Base-by-base conservation (phyloP, 2,329 filamentous ascomycete species). In the Fonsecaea erecta region DNA sequence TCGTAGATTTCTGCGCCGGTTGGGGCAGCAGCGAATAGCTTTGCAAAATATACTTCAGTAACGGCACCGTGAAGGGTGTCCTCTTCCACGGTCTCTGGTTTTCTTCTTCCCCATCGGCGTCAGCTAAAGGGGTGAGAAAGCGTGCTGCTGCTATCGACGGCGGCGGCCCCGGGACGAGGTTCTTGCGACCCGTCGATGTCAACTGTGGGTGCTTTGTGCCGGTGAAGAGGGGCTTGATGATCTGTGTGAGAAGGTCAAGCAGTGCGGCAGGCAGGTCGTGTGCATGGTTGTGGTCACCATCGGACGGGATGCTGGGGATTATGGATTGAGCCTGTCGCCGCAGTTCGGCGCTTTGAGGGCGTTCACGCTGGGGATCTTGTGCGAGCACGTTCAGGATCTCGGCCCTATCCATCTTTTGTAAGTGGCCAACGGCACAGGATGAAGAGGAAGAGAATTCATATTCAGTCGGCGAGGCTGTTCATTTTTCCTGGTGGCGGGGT, bases 171-270 rank as follows among this genome's bases (percentile, higher is more conserved):
- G 78, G 76, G 62, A 81, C 76, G 52, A 79, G 73, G 58, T 79
- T 78, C 71, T 81, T 81, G 40, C 80, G 77, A 11, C 79, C 80
- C 16, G 76, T 75, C 11, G 75, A 72, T 3, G 80, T 81, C 57
- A 82, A 77, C 1, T 77, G 74, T 4, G 77, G 75, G 60, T 78
- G 80, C 58, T 75, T 78, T 5, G 75, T 75, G 52, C 75, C 77
- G 5, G 75, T 76, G 61, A 82, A 82, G 11, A 80, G 71, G 7
- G 79, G 78, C 35, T 76, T 77, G 62, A 81, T 75, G 57, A 72
- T 62, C 28, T 66, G 52, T 4, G 60, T 68, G 34, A 73, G 62
- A n/a, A 73, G 67, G 5, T 70, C 70, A 48, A 66, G 65, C 2
- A 71, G 60, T 8, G 66, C 64, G 40, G 58, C 43, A n/a, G 67